Base-by-base conservation (phyloP, 1,284 basidiomycete genomes). In the Agaricales sp. region DNA sequence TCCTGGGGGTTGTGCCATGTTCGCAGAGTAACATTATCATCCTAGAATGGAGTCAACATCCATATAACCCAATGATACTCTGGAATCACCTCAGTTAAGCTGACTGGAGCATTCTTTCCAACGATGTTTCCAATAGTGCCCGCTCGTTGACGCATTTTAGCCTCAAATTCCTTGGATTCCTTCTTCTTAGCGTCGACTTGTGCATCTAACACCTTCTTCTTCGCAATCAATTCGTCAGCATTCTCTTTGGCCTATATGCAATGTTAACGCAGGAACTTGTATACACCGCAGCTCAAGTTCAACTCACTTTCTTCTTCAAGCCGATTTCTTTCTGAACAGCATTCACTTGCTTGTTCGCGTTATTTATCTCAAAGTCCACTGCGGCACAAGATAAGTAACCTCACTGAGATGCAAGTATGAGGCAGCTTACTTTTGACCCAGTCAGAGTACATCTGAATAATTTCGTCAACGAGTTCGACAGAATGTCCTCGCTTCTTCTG, bases 291-390 rank as follows among this genome's bases (percentile, higher is more conserved):
- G 21, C 37, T 20, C 12, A n/a, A n/a, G n/a, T n/a, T 46, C 20
- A 23, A 21, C 47, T 43, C 56, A 81, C 91, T 80, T 95, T 97
- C 68, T 92, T 96, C 78, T 94, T 96, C 2, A 80, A 75, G 2
- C 82, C 87, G 62, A 99, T 97, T 65, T 95, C 82, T 65, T 97
- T 97, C 69, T 98, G 93, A 6, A 93, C 74, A 11, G 80, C 79
- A 61, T 98, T 98, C 51, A 91, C 80, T 58, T 92, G 78, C 63
- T 93, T 91, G 61, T 83, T 79, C 45, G 88, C 67, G 22, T 72
- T 74, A 61, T 90, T 90, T 38, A 81, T 74, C 52, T 95, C 87
- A 62, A 82, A 97, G 61, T 92, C 87, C 73, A 89, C 92, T 91
- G 24, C 0, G 49, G 25, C n/a, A 3, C 45, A 54, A 30, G 58